phyloP scores from a whole-genome alignment of 768 basidiomycete species.

The Collybiopsis luxurians region DNA sequence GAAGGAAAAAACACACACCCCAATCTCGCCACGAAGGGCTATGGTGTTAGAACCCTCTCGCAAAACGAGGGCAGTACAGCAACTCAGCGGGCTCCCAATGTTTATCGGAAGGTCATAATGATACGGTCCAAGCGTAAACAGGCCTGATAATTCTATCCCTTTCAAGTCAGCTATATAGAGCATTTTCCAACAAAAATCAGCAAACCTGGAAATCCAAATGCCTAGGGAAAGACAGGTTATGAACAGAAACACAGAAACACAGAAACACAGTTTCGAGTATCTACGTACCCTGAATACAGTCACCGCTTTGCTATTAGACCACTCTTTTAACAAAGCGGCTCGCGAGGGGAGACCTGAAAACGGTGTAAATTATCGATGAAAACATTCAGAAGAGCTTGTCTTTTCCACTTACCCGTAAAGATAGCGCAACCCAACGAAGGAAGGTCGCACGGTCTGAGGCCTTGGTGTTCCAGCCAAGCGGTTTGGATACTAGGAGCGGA shows the following conservation, averaged over 20 bases:
- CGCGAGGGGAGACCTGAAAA: neutral
- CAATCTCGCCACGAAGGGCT: constrained; percentile 5
- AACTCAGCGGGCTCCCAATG: neutral
- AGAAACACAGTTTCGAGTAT: neutral
- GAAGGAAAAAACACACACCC: neutral
- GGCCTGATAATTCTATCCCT: neutral
- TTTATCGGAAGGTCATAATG: neutral
- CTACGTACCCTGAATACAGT: neutral
- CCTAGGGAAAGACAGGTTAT: neutral
- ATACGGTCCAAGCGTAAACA: neutral
- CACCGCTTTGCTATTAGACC: neutral
- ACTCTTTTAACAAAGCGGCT: neutral
- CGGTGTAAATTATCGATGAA: neutral
- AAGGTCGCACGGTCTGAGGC: neutral
- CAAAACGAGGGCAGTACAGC: neutral
- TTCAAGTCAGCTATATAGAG: no score
- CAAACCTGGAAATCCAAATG: constrained; percentile 6
- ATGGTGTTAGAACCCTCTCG: neutral
- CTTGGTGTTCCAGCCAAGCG: constrained; percentile 5
- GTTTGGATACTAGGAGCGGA: neutral
- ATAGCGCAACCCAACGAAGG: neutral
- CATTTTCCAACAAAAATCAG: no score
- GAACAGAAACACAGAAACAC: neutral
- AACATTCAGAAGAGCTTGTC: neutral
- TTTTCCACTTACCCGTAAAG: neutral